A percentile compares a stretch with the other conserved stretches of the same genome.
These are phyloP conservation scores for Thalassiosira delicatula DNA, from an alignment of 352 stramenopile genomes.

Conservation along the genomic window DNA sequence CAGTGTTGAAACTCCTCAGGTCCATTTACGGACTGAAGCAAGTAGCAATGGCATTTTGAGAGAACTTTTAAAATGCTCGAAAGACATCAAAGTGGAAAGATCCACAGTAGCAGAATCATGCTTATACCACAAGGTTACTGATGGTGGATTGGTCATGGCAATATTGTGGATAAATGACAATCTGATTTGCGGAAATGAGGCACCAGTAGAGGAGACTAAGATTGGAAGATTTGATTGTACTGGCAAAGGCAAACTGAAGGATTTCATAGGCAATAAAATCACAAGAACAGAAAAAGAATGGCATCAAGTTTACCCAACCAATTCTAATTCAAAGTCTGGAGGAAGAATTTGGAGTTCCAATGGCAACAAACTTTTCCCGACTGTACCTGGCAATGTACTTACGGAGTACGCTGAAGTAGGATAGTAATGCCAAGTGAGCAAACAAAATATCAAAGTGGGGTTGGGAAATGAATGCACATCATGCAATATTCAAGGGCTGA, in stretches of 20 bases:
- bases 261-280: not conserved
- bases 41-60: constrained; percentile 36
- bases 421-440: not conserved
- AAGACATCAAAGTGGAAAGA: constrained; percentile 3
- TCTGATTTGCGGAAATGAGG: constrained; percentile 13
- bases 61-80: constrained; percentile 7
- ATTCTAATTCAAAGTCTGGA: constrained; percentile 58
- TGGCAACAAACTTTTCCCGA: constrained; percentile 15
- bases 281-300: not conserved
- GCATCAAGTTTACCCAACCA: constrained; percentile 50
- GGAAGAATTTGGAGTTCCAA: constrained; percentile 57
- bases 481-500: constrained; percentile 47
- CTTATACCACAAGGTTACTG: not conserved
- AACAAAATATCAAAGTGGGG: constrained; percentile 32
- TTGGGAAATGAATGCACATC: constrained; percentile 49
- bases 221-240: constrained; percentile 48
- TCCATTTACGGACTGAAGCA: not conserved
- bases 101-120: not conserved
- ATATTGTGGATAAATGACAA: constrained; percentile 62
- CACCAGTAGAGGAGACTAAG: not conserved
- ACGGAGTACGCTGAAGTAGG: not conserved
- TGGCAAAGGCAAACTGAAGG: not conserved
- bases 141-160: constrained; percentile 18
- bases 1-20: not conserved
- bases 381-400: constrained; percentile 24